Conservation (phyloP, 345 rosid species). For the Physaria fendleri region DNA sequence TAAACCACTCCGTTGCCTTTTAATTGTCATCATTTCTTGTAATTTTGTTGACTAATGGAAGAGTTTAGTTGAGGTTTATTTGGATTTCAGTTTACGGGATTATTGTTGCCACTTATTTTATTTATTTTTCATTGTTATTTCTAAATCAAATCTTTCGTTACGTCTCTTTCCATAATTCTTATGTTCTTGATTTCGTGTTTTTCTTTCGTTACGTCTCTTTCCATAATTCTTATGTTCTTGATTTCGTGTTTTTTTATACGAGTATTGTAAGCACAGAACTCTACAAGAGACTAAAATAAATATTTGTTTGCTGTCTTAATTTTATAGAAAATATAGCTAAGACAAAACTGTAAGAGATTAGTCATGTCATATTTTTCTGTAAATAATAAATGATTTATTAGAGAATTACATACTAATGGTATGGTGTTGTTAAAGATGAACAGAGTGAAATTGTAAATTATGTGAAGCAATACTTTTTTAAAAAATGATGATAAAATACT, state of each 20-base stretch:
- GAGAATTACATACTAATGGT: no score
- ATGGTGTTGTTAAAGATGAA: no score
- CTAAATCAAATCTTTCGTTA: slow-evolving; percentile 7
- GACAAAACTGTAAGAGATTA: no score
- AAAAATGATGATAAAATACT: not conserved
- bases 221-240: not conserved
- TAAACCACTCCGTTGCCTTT: slow-evolving; percentile 34
- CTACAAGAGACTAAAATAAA: slow-evolving; percentile 3
- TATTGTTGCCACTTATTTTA: slow-evolving; percentile 15
- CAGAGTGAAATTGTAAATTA: not conserved
- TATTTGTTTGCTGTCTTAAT: not conserved
- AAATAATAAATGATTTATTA: no score
- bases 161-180: not conserved
- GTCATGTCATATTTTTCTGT: no score
- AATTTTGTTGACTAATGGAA: slow-evolving; percentile 23
- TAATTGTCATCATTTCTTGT: slow-evolving; percentile 32
- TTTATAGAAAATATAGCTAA: no score
- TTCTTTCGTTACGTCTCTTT: not conserved
- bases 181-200: no score
- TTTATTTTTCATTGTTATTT: not conserved
- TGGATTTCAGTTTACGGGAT: slow-evolving; percentile 28
- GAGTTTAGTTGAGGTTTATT: slow-evolving; percentile 29
- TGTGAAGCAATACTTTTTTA: not conserved
- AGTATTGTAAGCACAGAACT: not conserved
- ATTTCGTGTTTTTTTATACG: not conserved